A percentile compares a stretch with the other conserved stretches of the same genome.
Conservation (phyloP, 345 rosid species). For the Carallia brachiata region DNA sequence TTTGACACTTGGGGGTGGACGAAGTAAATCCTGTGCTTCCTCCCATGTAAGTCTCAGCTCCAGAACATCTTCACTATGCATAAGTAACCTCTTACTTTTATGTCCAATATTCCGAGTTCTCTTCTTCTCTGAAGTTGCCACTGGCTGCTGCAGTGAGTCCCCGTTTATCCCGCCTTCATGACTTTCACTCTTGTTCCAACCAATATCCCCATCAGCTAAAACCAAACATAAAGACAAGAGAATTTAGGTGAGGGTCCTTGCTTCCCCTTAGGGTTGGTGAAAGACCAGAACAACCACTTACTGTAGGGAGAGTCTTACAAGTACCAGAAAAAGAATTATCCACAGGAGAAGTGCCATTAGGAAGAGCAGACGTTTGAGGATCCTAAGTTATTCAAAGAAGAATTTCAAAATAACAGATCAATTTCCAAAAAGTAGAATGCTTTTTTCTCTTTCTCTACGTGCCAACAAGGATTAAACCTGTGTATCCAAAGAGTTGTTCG, state of each 20-base stretch:
- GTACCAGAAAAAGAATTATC: slow-evolving; percentile 56
- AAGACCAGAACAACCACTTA: slow-evolving; percentile 42
- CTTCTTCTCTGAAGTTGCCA: slow-evolving; percentile 51
- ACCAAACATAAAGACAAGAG: slow-evolving; percentile 37
- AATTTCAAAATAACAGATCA: background rate
- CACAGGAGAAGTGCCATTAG: slow-evolving; percentile 38
- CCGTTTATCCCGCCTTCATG: slow-evolving; percentile 38
- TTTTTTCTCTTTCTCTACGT: too few species aligned
- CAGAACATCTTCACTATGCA: slow-evolving; percentile 65
- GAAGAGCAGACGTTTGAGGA: slow-evolving; percentile 31
- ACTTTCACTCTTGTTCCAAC: slow-evolving; percentile 46
- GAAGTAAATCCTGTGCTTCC: slow-evolving; percentile 87
- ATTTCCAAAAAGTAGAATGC: too few species aligned
- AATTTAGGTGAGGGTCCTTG: slow-evolving; percentile 33
- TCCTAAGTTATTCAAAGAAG: slow-evolving; percentile 41
- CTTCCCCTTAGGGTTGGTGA: slow-evolving; percentile 35
- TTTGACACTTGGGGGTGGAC: slow-evolving; percentile 62
- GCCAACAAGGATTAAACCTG: slow-evolving; percentile 45
- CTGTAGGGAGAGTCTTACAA: slow-evolving; percentile 38
- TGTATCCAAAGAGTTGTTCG: slow-evolving; percentile 39
- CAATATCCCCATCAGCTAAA: slow-evolving; percentile 43
- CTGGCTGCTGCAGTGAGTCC: slow-evolving; percentile 33
- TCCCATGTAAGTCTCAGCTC: slow-evolving; percentile 85
- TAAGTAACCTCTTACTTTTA: slow-evolving; percentile 67
- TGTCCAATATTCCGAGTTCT: slow-evolving; percentile 71